phyloP scores from a whole-genome alignment of 768 basidiomycete genomes.

The Tricholoma terreum region DNA sequence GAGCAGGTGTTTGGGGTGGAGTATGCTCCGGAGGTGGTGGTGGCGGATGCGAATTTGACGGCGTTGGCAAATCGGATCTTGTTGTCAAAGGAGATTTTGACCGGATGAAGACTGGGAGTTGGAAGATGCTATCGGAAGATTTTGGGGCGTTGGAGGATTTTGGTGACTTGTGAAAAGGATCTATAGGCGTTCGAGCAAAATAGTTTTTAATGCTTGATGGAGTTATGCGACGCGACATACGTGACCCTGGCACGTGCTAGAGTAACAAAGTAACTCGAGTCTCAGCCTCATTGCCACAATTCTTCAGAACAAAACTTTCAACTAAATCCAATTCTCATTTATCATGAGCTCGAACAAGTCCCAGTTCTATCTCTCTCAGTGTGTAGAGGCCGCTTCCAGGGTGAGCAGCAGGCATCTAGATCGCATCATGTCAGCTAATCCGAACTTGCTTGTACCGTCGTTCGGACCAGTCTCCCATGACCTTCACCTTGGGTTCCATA shows the following conservation, averaged over 20 bases:
- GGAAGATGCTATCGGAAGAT: no score
- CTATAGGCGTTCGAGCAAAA: no score
- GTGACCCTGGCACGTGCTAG: no score
- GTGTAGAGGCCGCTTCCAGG: conserved; percentile 46
- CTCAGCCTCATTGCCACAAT: no score
- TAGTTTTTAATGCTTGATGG: no score
- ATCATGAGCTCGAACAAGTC: conserved; percentile 41
- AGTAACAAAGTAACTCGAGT: no score
- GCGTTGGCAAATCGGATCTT: conserved; percentile 81
- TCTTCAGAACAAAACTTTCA: background rate
- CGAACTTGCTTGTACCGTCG: background rate
- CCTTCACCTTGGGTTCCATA: conserved; percentile 8
- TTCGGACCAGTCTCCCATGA: conserved; percentile 6
- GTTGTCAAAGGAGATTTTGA: conserved; percentile 63
- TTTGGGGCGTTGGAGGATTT: no score
- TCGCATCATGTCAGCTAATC: background rate
- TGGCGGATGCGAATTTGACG: conserved; percentile 93
- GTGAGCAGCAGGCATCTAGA: conserved; percentile 10
- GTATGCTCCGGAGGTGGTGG: conserved; percentile 82
- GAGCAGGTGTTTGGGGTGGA: conserved; percentile 86
- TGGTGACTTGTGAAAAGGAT: no score
- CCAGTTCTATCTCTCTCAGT: conserved; percentile 50
- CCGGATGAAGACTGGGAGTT: background rate
- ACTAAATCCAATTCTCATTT: background rate
- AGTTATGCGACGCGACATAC: no score